Evolutionary conservation across 1,284 basidiomycete genomes (phyloP).

Genomic region (Cryptococcus sp.): DNA sequence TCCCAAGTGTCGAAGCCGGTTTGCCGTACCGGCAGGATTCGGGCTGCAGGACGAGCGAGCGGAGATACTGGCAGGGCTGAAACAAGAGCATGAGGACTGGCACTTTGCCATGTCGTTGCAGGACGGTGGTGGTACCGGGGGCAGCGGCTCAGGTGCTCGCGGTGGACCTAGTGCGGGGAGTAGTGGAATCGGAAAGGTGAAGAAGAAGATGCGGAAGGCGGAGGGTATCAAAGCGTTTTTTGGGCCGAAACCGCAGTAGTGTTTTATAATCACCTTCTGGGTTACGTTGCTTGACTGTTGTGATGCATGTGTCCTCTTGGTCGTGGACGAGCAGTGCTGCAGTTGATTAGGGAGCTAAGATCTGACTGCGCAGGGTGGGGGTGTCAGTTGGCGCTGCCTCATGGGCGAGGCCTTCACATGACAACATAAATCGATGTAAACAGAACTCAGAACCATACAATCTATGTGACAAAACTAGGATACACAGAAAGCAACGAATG

Average conservation of each 20-base stretch:
- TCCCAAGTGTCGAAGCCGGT: constrained; percentile 21
- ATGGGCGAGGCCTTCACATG: background rate
- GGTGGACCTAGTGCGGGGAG: constrained; percentile 3
- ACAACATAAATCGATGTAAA: background rate
- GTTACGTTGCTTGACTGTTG: background rate
- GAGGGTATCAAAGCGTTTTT: constrained; percentile 78
- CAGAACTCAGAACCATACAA: background rate
- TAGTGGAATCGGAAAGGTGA: constrained; percentile 34
- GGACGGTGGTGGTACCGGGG: constrained; percentile 21
- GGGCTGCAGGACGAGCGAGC: constrained; percentile 34
- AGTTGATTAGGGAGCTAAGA: no score
- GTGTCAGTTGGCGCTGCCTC: background rate
- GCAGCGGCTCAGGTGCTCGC: background rate
- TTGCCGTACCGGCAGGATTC: constrained; percentile 12
- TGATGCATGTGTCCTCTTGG: background rate
- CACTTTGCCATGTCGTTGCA: constrained; percentile 77
- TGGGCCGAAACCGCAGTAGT: constrained; percentile 31
- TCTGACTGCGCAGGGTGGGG: background rate
- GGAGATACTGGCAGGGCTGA: constrained; percentile 56
- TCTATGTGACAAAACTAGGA: background rate
- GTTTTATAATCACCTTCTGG: background rate
- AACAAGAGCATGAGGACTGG: constrained; percentile 76
- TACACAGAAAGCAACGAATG: background rate
- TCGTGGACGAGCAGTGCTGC: background rate
- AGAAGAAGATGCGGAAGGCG: constrained; percentile 43